Conservation (phyloP, 2,329 filamentous ascomycete genomes). For the Penicillium sp. region DNA sequence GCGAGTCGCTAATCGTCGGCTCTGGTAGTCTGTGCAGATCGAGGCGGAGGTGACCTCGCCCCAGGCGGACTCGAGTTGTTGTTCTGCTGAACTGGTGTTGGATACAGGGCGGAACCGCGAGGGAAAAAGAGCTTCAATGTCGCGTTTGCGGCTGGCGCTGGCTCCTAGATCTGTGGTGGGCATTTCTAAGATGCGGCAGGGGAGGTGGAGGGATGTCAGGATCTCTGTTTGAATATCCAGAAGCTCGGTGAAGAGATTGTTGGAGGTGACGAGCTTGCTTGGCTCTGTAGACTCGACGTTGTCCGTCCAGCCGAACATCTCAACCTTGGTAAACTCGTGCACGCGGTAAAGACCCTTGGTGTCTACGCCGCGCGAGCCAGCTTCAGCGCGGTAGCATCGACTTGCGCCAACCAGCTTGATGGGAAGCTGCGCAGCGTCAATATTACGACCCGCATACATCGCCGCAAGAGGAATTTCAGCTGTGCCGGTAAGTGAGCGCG, state of each 20-base stretch:
- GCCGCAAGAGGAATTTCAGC: constrained; percentile 92
- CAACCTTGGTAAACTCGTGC: constrained; percentile 97
- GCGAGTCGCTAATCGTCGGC: constrained; percentile 70
- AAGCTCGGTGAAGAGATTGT: constrained; percentile 71
- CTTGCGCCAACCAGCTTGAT: constrained; percentile 76
- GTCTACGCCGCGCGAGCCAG: constrained; percentile 78
- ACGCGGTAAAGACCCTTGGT: constrained; percentile 95
- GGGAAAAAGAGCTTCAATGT: constrained; percentile 93
- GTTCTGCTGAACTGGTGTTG: constrained; percentile 5
- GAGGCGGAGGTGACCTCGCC: constrained; percentile 89
- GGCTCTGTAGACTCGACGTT: constrained; percentile 43
- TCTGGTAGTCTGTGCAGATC: constrained; percentile 93
- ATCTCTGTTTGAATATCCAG: constrained; percentile 81
- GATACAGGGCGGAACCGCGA: constrained; percentile 50
- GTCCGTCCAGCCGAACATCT: constrained; percentile 88
- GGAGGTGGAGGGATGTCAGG: constrained; percentile 66
- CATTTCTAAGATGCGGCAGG: constrained; percentile 90
- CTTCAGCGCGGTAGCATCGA: constrained; percentile 92
- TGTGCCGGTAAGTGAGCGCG: constrained; percentile 74
- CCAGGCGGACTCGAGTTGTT: constrained; percentile 61
- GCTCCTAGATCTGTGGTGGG: constrained; percentile 82
- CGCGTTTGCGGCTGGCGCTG: constrained; percentile 76
- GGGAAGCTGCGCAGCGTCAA: constrained; percentile 63
- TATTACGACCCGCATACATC: constrained; percentile 69
- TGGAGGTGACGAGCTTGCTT: constrained; percentile 22